phyloP scores from a whole-genome alignment of 225 moss, liverwort and hornwort species.

The Climacium dendroides region DNA sequence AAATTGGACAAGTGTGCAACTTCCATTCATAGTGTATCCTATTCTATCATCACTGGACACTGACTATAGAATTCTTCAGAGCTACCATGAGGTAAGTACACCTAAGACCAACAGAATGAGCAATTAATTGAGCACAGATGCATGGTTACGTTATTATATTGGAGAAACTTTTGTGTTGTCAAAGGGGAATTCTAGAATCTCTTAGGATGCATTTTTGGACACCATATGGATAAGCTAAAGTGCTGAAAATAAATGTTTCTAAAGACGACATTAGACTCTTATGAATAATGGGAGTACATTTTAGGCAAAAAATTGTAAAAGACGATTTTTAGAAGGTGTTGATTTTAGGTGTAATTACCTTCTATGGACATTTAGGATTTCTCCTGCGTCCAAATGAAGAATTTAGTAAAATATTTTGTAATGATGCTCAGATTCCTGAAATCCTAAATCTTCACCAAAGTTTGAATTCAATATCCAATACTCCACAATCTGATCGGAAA shows the following conservation, averaged over 20 bases:
- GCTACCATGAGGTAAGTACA: rapidly evolving
- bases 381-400: neutral
- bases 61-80: neutral
- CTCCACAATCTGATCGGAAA: neutral
- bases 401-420: no score
- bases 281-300: neutral
- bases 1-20: neutral
- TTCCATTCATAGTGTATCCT: neutral
- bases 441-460: neutral
- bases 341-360: neutral
- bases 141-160: no score
- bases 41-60: neutral
- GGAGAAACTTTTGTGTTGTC: neutral
- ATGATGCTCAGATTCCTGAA: rapidly evolving
- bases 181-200: neutral
- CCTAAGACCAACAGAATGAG: rapidly evolving
- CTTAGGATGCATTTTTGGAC: neutral
- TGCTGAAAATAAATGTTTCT: rapidly evolving
- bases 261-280: neutral
- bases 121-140: no score
- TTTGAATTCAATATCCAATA: neutral
- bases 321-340: rapidly evolving
- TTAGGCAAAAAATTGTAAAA: rapidly evolving
- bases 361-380: neutral
- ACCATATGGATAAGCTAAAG: neutral